Conservation (phyloP, 768 basidiomycete species). For the Phanerochaete carnosa region DNA sequence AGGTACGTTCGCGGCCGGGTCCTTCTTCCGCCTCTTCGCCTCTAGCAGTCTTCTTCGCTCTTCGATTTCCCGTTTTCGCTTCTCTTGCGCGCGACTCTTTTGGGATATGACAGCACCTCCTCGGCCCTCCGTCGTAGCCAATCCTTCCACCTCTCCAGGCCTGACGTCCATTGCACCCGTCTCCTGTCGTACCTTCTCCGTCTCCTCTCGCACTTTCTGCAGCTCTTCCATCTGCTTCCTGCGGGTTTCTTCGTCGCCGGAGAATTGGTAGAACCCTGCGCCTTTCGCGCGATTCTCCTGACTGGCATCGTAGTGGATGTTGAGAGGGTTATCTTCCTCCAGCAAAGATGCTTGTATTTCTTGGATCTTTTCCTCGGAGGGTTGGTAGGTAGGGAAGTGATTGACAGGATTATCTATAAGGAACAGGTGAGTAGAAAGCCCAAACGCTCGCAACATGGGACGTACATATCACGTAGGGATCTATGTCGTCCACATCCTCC, state of each 20-base stretch:
- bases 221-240: constrained; percentile 82
- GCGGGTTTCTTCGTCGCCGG: constrained; percentile 77
- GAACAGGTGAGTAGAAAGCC: constrained; percentile 7
- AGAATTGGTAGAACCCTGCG: constrained; percentile 92
- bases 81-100: constrained; percentile 62
- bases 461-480: constrained; percentile 25
- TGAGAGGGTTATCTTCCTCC: constrained; percentile 69
- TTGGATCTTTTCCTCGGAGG: constrained; percentile 73
- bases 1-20: constrained; percentile 5
- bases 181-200: constrained; percentile 58
- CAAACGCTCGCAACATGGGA: background rate
- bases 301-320: constrained; percentile 78
- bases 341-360: constrained; percentile 68
- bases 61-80: constrained; percentile 71
- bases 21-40: constrained; percentile 61
- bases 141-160: constrained; percentile 78
- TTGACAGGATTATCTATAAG: constrained; percentile 71
- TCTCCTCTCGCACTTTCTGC: constrained; percentile 63
- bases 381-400: constrained; percentile 87
- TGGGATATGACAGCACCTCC: background rate
- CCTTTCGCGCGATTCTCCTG: constrained; percentile 84
- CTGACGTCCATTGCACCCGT: constrained; percentile 55
- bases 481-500: constrained; percentile 44
- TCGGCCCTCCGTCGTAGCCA: constrained; percentile 41
- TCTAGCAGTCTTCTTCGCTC: constrained; percentile 58